Percentiles rank a stretch among this genome's conserved stretches.
Evolutionary conservation across 2,329 filamentous ascomycete species (phyloP).

Genomic region (Penicillium sp.): DNA sequence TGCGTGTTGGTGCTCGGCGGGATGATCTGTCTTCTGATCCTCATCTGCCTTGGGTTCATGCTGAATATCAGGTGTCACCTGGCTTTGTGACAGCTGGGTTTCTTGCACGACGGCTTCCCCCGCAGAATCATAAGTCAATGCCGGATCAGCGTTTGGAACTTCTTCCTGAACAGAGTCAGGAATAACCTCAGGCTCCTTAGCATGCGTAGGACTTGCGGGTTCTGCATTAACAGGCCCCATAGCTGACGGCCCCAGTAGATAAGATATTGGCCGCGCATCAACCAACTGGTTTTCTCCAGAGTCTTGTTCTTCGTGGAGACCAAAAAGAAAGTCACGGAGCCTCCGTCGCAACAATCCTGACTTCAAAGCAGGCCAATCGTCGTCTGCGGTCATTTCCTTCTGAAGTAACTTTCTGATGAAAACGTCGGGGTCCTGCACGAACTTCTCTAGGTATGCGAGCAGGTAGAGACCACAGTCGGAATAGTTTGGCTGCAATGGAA

Average conservation of each 20-base stretch:
- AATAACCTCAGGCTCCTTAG: not conserved
- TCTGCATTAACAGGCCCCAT: not conserved
- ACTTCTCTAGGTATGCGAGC: constrained; percentile 77
- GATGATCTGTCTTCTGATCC: not conserved
- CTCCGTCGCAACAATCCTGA: constrained; percentile 58
- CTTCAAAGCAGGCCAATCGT: constrained; percentile 53
- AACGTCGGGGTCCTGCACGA: constrained; percentile 67
- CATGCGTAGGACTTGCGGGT: not conserved
- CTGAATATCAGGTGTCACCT: not conserved
- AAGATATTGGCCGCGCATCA: constrained; percentile 27
- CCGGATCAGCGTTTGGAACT: not conserved
- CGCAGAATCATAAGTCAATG: not conserved
- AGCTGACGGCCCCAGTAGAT: constrained; percentile 24
- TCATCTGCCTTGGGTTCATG: not conserved
- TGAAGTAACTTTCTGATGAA: constrained; percentile 66
- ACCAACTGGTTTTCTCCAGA: constrained; percentile 30
- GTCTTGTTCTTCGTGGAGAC: constrained; percentile 58
- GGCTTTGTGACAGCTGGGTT: constrained; percentile 2
- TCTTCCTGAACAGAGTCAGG: constrained; percentile 4
- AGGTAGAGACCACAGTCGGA: constrained; percentile 89
- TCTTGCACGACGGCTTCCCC: constrained; percentile 4
- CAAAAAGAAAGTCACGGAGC: constrained; percentile 64
- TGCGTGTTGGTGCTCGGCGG: not conserved
- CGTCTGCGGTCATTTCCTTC: constrained; percentile 56
- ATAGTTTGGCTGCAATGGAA: constrained; percentile 78